Conservation (phyloP, 768 basidiomycete genomes). For the Trichaptum fuscoviolaceum region DNA sequence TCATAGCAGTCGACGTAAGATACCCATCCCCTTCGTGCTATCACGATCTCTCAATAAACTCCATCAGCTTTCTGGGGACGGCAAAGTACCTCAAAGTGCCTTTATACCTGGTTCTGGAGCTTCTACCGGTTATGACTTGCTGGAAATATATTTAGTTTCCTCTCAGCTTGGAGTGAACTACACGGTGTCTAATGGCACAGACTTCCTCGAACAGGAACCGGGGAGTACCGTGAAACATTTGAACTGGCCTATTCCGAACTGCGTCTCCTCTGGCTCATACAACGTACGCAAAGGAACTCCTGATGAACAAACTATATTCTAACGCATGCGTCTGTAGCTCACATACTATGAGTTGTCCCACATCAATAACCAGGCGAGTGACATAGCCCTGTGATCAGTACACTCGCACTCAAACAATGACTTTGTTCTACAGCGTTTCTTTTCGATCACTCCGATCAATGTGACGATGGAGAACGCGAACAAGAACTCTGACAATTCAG, state of each 20-base stretch:
- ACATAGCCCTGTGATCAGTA: background rate
- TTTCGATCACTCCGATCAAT: constrained; percentile 32
- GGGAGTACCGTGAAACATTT: constrained; percentile 38
- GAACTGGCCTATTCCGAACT: constrained; percentile 36
- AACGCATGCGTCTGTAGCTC: constrained; percentile 26
- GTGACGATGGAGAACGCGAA: constrained; percentile 28
- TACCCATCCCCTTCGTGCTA: background rate
- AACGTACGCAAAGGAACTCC: constrained; percentile 30
- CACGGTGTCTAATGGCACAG: constrained; percentile 33
- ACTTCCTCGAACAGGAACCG: constrained; percentile 31
- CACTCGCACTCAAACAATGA: background rate
- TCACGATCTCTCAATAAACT: background rate
- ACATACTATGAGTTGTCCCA: constrained; percentile 41
- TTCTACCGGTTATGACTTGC: constrained; percentile 31
- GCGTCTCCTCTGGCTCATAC: constrained; percentile 33
- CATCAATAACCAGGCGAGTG: constrained; percentile 23
- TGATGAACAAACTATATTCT: background rate
- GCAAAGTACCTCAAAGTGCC: constrained; percentile 33
- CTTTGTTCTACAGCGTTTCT: constrained; percentile 19
- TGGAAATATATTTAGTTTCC: constrained; percentile 42
- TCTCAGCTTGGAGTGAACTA: constrained; percentile 31
- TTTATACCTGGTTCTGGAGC: constrained; percentile 28
- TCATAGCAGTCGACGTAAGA: constrained; percentile 31
- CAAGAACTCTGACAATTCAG: constrained; percentile 23
- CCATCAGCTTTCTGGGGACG: constrained; percentile 38